Conservation (phyloP, 202 grass and related monocot species). For the Carex arenaria region DNA sequence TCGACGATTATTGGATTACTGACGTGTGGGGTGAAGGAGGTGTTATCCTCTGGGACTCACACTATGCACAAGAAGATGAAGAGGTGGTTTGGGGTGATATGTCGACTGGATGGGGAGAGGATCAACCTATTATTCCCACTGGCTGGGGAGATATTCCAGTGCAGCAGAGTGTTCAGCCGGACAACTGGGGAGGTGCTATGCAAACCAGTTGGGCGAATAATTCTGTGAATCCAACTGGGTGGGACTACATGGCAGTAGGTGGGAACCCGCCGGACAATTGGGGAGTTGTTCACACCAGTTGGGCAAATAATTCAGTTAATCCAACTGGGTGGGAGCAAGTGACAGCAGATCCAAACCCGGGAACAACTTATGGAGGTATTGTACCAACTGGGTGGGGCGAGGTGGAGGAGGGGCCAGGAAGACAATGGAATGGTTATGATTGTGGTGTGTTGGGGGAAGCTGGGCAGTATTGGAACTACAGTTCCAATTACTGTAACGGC, state of each 20-base stretch:
- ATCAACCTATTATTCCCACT: background rate
- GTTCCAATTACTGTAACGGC: background rate
- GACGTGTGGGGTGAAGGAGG: background rate
- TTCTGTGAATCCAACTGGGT: background rate
- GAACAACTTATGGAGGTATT: background rate
- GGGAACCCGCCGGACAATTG: background rate
- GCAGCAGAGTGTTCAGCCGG: background rate
- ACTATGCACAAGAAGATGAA: background rate
- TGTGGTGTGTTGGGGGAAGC: no score
- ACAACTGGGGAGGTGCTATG: background rate
- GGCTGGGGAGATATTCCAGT: conserved; percentile 14
- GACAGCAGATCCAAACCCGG: background rate
- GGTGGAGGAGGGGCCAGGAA: background rate
- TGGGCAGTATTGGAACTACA: no score
- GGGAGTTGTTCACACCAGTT: background rate
- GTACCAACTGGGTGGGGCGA: conserved; percentile 12
- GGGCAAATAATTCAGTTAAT: background rate
- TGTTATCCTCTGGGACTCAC: conserved; percentile 14
- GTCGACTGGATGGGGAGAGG: conserved; percentile 4
- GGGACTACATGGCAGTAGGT: background rate
- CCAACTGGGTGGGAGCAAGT: background rate
- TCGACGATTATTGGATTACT: background rate
- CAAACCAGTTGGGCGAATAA: background rate
- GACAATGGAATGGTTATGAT: background rate
- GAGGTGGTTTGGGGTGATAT: background rate